These are phyloP conservation scores for Entomophthora muscae DNA, from an alignment of 371 early-diverging fungal species.

Conservation along the genomic window DNA sequence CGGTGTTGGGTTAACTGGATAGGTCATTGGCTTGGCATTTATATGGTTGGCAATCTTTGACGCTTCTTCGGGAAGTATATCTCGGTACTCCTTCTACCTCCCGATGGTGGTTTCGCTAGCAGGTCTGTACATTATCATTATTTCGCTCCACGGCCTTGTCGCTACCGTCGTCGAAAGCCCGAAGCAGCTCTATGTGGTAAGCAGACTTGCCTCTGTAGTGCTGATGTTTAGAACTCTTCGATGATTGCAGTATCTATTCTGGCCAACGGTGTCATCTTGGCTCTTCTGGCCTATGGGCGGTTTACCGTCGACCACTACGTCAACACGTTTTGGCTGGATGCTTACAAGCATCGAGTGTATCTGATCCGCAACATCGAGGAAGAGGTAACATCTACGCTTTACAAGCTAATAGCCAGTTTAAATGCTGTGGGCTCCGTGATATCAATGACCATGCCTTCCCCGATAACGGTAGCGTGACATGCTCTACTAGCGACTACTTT, in stretches of 20 bases:
- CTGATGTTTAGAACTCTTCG: neutral
- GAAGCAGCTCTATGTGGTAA: neutral
- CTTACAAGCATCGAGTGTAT: neutral
- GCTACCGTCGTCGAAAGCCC: neutral
- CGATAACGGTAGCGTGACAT: neutral
- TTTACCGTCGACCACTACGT: neutral
- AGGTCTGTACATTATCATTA: neutral
- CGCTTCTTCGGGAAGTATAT: neutral
- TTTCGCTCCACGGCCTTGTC: neutral
- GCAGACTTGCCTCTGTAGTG: neutral
- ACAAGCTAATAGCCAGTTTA: neutral
- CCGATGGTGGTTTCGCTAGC: neutral
- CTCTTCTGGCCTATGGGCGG: neutral
- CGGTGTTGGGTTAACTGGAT: neutral
- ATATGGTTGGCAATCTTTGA: neutral
- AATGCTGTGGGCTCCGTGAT: constrained; percentile 1
- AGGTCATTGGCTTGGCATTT: neutral
- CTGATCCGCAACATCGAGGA: constrained; percentile 3
- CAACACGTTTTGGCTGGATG: neutral
- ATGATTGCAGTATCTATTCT: neutral
- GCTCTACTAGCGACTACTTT: neutral
- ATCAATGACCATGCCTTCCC: constrained; percentile 3
- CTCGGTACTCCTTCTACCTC: neutral
- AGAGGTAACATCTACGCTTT: neutral
- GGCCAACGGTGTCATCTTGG: neutral